Base-by-base conservation (phyloP, 1,284 basidiomycete genomes). In the Ustilago lituana region DNA sequence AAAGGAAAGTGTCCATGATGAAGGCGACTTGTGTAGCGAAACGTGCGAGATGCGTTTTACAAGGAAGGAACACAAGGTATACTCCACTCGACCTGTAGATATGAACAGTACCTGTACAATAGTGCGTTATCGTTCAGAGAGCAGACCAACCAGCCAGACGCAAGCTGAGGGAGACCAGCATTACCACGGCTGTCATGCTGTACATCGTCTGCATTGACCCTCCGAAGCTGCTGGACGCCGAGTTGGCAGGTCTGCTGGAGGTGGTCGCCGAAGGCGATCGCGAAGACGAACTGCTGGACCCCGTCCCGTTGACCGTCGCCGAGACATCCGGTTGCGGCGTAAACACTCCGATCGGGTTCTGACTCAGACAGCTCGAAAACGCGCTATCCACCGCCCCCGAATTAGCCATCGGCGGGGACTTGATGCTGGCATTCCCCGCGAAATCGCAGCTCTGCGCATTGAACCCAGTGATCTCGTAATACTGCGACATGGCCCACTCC, bases 361-460 rank as follows among this genome's bases (percentile, higher is more conserved):
- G 88, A 12, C 89, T 82, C 32, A 93, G 82, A 82, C 93, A 94
- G 8, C 89, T 88, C 46, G 84, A 85, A 29, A 88, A 90, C 31
- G 87, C 91, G 32, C 86, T 83, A 59, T 86, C 85, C 17, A 88
- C 87, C 27, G 85, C 82, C 15, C 85, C 84, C 31, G 84, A 82
- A 19, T 88, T 84, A 4, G 89, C 86, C 19, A 87, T 86, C 23
- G 82, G 82, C 3, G 60, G 59, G n/a, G 82, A 26, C 78, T 90
- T 90, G 70, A 91, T 83, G 8, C 91, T 92, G 4, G 89, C 93
- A 80, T 96, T 95, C 15, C 92, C 92, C 45, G 82, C 82, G 82
- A 94, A 95, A 84, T 85, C 86, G 83, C 91, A 92, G 20, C 46
- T 85, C 47, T 87, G 83, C 10, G 84, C 80, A 52, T 88, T 84